Base-by-base conservation (phyloP, 805 yeast genomes). In the Metschnikowia rubicola region DNA sequence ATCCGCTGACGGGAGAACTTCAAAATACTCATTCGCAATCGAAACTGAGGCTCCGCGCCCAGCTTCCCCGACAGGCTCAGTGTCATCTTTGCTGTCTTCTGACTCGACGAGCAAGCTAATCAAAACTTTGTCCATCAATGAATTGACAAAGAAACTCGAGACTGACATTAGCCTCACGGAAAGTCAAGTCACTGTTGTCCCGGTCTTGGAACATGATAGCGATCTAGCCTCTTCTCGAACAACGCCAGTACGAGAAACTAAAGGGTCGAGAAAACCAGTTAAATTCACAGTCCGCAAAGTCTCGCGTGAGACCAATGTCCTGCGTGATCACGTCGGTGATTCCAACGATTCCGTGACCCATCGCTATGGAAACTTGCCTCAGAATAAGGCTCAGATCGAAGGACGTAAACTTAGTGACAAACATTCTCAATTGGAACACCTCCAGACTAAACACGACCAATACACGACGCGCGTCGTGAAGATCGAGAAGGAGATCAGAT, bases 401-500 rank as follows among this genome's bases (percentile, higher is more conserved):
- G 51, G 41, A 17, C 48, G 53, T 35, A 51, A 45, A 30, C 26
- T 38, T 9, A 39, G 41, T 21, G 55, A 53, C 29, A 53, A 51
- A 36, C 30, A 21, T 10, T 29, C 50, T 11, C 54, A 50, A 35
- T 50, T 55, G 40, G 52, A 48, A 38, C 52, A 46, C 28, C 48
- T 40, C 10, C 74, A 71, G 57, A 53, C 54, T 35, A 68, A 68
- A 51, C 68, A 67, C 48, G 74, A 71, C 41, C 63, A 56, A 47
- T 67, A 64, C 43, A 59, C 51, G 21, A 53, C 53, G 30, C 58
- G 66, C 31, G 64, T 70, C n/a, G 59, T 46, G 28, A 72, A 71
- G 48, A 70, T 72, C 39, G 58, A 68, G 13, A 71, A 71, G 56
- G 77, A 72, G 45, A 64, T 72, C 19, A 57, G 54, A 12, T 72